Conservation (phyloP, 139 green algal species). For the Trebouxia sp. region DNA sequence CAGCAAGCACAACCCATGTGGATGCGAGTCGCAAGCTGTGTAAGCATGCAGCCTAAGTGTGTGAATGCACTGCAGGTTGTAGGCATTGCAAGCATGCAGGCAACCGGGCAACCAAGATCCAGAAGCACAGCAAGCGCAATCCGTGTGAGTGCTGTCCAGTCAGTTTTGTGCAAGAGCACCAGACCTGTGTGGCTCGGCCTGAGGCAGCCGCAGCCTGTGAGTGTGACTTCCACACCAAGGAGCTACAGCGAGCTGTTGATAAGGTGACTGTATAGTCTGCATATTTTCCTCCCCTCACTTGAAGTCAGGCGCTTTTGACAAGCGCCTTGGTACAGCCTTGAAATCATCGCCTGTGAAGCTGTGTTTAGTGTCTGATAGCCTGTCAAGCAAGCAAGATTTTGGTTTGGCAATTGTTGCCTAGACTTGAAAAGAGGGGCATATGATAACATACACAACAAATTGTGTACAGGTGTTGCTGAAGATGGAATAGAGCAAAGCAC, state of each 20-base stretch:
- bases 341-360: too few relatives aligned
- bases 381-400: too few relatives aligned
- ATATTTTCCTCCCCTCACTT: not conserved
- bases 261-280: constrained; percentile 27
- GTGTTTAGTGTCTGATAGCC: too few relatives aligned
- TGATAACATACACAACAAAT: too few relatives aligned
- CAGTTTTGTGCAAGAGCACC: constrained; percentile 10
- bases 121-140: constrained; percentile 38
- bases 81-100: constrained; percentile 43
- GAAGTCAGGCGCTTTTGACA: not conserved
- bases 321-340: too few relatives aligned
- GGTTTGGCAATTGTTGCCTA: too few relatives aligned
- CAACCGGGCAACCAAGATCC: constrained; percentile 20
- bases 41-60: constrained; percentile 11
- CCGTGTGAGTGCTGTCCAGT: constrained; percentile 26
- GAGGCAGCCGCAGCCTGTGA: constrained; percentile 4
- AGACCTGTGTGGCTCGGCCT: constrained; percentile 5
- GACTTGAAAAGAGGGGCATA: too few relatives aligned
- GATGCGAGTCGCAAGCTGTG: not conserved
- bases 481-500: too few relatives aligned
- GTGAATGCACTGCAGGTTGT: constrained; percentile 39
- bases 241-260: constrained; percentile 35
- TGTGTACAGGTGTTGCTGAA: too few relatives aligned
- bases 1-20: constrained; percentile 28
- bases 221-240: constrained; percentile 45